Evolutionary conservation across 2,329 filamentous ascomycete species (phyloP), one percentile per base, ranked within the genome.

Genomic region (Dothiorella sarmentorum): DNA sequence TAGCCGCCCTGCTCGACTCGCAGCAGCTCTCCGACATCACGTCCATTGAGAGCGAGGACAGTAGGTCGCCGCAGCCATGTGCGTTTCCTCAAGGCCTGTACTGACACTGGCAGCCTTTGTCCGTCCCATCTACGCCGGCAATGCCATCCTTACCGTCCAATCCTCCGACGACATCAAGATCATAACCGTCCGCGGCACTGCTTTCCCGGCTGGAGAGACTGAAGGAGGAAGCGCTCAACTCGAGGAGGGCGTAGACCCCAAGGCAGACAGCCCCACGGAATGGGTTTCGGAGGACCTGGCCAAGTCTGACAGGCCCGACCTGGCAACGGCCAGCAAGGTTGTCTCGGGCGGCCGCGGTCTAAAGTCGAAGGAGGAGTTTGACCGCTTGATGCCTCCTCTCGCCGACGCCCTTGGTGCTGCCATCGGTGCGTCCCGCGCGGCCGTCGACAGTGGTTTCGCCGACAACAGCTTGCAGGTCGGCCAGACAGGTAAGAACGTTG

Each of bases 391-490:
- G 82, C 81, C 91, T 58, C 93, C 94, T 42, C 83, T 99, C 58
- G 94, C 94, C 1, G 94, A 99, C 74, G 85, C 91, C 1, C 82
- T 99, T 3, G 93, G 92, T 43, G 94, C 94, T n/a, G 94, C 94
- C 4, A 91, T 99, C 61, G 94, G 94, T 68, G 94, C 94, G 26
- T 96, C 91, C 53, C 86, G 94, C 68, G 94, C 94, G 17, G 94
- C 94, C 9, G 94, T 99, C 38, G 94, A 99, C 77, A 95, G 90
- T 67, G 94, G 94, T 4, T 99, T 97, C 70, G 94, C 94, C 27
- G 94, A 99, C 79, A 99, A 99, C 82, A 96, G 91, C 74, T 79
- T 99, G 66, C 94, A 99, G 78, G 93, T 99, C 64, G 94, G 94
- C 44, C 94, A 99, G 81, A 99, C 94, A 13, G 94, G 94, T 69